Percentiles rank a stretch among this genome's conserved stretches.
Evolutionary conservation across 805 yeast species (phyloP).

Genomic region (Yamadazyma phyllophila): DNA sequence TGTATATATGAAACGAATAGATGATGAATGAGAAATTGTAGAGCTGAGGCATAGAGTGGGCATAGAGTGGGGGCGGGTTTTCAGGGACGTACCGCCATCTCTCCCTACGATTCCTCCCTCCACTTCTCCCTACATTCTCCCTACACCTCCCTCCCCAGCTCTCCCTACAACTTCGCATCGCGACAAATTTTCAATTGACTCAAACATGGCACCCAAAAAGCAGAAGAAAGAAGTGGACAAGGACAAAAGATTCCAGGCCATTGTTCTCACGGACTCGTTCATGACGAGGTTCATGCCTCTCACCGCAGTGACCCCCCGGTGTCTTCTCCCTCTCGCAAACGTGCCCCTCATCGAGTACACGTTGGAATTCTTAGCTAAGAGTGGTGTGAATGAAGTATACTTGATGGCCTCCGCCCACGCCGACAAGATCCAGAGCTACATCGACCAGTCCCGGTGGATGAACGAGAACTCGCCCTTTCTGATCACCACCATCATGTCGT

Average conservation of each 20-base stretch:
- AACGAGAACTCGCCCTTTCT: constrained; percentile 74
- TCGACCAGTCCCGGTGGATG: constrained; percentile 69
- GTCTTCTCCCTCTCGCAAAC: constrained; percentile 88
- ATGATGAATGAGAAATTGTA: not conserved
- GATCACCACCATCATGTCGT: constrained; percentile 73
- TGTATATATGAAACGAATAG: not conserved
- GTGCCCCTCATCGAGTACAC: constrained; percentile 95
- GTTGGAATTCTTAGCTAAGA: constrained; percentile 85
- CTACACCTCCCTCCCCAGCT: not conserved
- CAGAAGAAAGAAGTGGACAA: constrained; percentile 54
- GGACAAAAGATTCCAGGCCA: constrained; percentile 84
- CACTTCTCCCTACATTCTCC: too few species aligned
- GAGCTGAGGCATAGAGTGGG: not conserved
- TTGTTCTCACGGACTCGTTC: constrained; percentile 91
- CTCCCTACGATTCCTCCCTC: too few species aligned
- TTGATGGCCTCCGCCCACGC: constrained; percentile 90
- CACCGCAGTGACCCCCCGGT: constrained; percentile 81
- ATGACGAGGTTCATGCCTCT: constrained; percentile 92
- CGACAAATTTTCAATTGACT: not conserved
- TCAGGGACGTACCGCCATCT: too few species aligned
- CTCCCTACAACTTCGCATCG: not conserved
- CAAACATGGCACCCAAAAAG: constrained; percentile 47
- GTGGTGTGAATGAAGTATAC: constrained; percentile 87
- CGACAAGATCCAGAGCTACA: constrained; percentile 79
- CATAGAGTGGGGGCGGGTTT: too few species aligned